Evolutionary conservation across 441 rosid species (phyloP).

Genomic region (Flueggea neowawraea): DNA sequence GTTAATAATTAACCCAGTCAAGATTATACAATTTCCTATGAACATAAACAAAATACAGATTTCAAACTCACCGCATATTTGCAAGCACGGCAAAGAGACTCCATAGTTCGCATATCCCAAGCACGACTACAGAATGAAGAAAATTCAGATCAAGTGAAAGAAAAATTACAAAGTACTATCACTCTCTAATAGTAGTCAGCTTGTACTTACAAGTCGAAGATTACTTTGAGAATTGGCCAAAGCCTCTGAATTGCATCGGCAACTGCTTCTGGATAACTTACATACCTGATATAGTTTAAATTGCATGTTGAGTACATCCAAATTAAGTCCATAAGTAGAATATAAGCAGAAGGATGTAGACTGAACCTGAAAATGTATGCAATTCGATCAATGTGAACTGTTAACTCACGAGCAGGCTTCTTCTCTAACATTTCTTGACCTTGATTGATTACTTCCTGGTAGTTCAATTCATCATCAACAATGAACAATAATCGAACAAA

Average conservation of each 20-base stretch:
- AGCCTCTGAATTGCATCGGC: constrained; percentile 93
- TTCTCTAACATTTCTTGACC: constrained; percentile 80
- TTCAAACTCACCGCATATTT: constrained; percentile 91
- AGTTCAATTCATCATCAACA: constrained; percentile 20
- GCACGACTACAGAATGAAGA: constrained; percentile 75
- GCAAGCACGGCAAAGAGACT: constrained; percentile 99
- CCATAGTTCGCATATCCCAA: constrained; percentile 99
- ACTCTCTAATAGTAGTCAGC: constrained; percentile 8
- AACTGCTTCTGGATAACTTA: constrained; percentile 96
- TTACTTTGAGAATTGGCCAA: constrained; percentile 88
- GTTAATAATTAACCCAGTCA: background rate
- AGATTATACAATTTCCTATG: background rate
- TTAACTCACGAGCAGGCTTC: constrained; percentile 92
- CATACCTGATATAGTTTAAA: constrained; percentile 58
- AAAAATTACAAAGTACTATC: constrained; percentile 1
- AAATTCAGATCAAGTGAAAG: constrained; percentile 16
- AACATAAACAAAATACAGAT: constrained; percentile 8
- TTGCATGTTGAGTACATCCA: constrained; percentile 19
- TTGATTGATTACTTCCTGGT: constrained; percentile 73
- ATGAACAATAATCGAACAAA: constrained; percentile 19
- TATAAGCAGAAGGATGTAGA: constrained; percentile 11
- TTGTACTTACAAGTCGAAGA: constrained; percentile 83
- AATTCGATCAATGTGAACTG: constrained; percentile 93
- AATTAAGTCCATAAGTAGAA: constrained; percentile 8
- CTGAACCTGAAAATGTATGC: constrained; percentile 95